These are phyloP conservation scores for Xylaria venustula DNA, from an alignment of 495 filamentous ascomycete species.

Conservation along the genomic window DNA sequence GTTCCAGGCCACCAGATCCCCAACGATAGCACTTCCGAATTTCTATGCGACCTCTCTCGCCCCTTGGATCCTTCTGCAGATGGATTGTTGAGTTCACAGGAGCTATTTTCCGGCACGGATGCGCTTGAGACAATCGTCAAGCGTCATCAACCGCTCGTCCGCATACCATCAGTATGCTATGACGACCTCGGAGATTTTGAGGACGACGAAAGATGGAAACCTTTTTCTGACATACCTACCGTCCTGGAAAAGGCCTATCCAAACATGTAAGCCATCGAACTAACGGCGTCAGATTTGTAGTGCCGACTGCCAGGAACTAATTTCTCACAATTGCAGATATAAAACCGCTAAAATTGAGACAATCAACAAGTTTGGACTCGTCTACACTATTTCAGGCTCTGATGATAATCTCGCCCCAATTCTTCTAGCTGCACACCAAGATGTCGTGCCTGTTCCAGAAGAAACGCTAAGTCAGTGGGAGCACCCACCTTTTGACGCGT, in stretches of 20 bases:
- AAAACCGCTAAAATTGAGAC: constrained; percentile 40
- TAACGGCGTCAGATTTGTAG: background rate
- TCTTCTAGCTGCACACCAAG: constrained; percentile 64
- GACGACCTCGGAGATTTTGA: constrained; percentile 49
- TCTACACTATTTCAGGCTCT: constrained; percentile 57
- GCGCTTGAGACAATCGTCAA: constrained; percentile 9
- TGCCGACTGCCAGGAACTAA: background rate
- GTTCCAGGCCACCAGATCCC: background rate
- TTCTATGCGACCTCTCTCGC: background rate
- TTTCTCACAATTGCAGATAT: constrained; percentile 7
- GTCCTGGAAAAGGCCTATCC: constrained; percentile 46
- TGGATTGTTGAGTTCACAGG: background rate
- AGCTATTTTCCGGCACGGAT: background rate
- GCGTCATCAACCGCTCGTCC: constrained; percentile 32
- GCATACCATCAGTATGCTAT: constrained; percentile 47
- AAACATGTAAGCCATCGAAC: constrained; percentile 21
- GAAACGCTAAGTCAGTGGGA: constrained; percentile 54
- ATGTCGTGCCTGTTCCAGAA: constrained; percentile 48
- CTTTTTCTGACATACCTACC: constrained; percentile 38
- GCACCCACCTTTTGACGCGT: constrained; percentile 47
- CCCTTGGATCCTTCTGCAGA: background rate
- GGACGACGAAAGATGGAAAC: constrained; percentile 48
- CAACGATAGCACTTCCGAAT: background rate
- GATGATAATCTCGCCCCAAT: constrained; percentile 52
- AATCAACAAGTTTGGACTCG: constrained; percentile 58